Percentiles rank a stretch among this genome's conserved stretches.
Conservation (phyloP, 169 alveolate genomes). For the Plasmodium sp. region DNA sequence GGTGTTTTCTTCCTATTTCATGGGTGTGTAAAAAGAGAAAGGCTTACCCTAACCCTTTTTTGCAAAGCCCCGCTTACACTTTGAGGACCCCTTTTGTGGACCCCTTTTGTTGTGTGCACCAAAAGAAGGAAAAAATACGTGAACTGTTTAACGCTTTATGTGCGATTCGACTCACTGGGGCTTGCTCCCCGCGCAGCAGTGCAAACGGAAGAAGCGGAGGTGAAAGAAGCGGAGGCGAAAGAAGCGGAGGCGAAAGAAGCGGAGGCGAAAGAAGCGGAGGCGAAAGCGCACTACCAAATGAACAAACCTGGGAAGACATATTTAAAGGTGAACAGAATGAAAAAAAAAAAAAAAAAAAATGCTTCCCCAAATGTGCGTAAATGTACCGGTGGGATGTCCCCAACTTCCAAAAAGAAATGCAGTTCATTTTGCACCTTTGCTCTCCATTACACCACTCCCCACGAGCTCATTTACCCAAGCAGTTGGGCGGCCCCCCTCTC, state of each 20-base stretch:
- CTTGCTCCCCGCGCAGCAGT: background rate
- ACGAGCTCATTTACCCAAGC: background rate
- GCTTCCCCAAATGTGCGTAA: background rate
- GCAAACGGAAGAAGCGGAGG: background rate
- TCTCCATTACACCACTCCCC: background rate
- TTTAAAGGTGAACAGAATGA: background rate
- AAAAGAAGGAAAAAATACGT: background rate
- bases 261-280: background rate
- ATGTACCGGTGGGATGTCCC: background rate
- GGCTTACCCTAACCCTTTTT: background rate
- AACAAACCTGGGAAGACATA: background rate
- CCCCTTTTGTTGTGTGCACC: background rate
- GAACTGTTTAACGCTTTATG: background rate
- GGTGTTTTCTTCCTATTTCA: background rate
- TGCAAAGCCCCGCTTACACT: background rate
- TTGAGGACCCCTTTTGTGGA: background rate
- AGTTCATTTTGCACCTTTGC: background rate
- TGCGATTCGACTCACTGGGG: background rate
- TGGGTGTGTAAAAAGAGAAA: background rate
- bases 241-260: background rate
- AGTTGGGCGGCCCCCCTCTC: constrained; percentile 14
- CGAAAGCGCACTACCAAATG: background rate
- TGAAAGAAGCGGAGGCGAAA: background rate
- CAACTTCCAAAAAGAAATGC: background rate
- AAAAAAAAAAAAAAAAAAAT: background rate